Conservation (phyloP, 140 eudicot species). For the Anethum foeniculum region DNA sequence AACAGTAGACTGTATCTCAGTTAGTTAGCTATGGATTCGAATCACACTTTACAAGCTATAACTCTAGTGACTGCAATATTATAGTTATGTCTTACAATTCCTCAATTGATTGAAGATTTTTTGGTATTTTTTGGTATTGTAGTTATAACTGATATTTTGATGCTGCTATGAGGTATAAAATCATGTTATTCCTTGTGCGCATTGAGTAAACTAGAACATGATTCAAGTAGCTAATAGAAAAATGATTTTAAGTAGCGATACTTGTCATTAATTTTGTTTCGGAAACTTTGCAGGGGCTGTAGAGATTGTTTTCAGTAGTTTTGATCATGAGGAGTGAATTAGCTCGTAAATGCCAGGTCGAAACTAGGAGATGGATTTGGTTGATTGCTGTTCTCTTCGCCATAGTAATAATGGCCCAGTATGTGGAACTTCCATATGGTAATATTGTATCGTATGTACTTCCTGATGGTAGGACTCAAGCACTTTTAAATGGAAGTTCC, state of each 20-base stretch:
- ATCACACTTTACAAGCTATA: neutral
- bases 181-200: neutral
- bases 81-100: neutral
- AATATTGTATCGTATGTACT: slow-evolving; percentile 43
- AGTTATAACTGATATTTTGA: neutral
- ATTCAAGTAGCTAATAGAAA: neutral
- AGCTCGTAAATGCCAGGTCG: slow-evolving; percentile 26
- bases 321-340: slow-evolving; percentile 43
- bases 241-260: neutral
- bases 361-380: slow-evolving; percentile 55
- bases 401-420: slow-evolving; percentile 45
- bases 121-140: neutral
- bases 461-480: slow-evolving; percentile 25
- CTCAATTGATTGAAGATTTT: neutral
- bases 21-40: neutral
- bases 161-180: neutral
- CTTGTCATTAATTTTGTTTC: slow-evolving; percentile 1
- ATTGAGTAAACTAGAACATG: neutral
- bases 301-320: slow-evolving; percentile 8
- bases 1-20: neutral
- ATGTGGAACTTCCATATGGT: slow-evolving; percentile 65
- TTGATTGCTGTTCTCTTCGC: slow-evolving; percentile 57
- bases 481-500: slow-evolving; percentile 14
- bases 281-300: slow-evolving; percentile 31
- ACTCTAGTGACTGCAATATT: neutral